phyloP scores from a whole-genome alignment of 331 rosid genomes.

The Malus hybrid region DNA sequence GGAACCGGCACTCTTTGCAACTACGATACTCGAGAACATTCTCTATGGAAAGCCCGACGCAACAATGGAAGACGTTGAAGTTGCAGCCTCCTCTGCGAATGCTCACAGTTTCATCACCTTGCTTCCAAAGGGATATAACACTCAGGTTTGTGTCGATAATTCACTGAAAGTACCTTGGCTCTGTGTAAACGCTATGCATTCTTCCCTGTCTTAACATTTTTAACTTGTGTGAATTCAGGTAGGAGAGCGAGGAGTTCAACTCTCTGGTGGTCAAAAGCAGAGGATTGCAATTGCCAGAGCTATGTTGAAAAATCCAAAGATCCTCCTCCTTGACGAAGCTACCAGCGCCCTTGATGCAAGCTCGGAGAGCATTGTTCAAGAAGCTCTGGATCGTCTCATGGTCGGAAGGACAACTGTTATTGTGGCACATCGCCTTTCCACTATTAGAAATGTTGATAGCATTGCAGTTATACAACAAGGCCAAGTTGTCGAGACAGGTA shows the following conservation, averaged over 20 bases:
- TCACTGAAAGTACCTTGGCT: neutral
- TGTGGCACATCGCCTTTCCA: slow-evolving; percentile 88
- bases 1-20: slow-evolving; percentile 98
- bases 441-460: slow-evolving; percentile 81
- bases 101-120: slow-evolving; percentile 88
- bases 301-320: slow-evolving; percentile 86
- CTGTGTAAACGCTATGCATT: neutral
- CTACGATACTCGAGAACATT: slow-evolving; percentile 89
- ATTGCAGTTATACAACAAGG: slow-evolving; percentile 97
- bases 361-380: slow-evolving; percentile 95
- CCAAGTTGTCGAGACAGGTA: slow-evolving; percentile 89
- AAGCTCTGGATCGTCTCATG: slow-evolving; percentile 94
- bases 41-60: slow-evolving; percentile 90
- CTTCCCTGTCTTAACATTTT: neutral
- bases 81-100: slow-evolving; percentile 80
- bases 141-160: slow-evolving; percentile 50
- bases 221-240: slow-evolving; percentile 38
- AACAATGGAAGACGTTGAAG: slow-evolving; percentile 79
- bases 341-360: slow-evolving; percentile 97
- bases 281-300: slow-evolving; percentile 97
- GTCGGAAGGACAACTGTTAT: slow-evolving; percentile 90
- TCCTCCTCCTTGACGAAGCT: slow-evolving; percentile 95
- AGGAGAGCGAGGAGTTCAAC: slow-evolving; percentile 93
- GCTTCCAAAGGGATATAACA: slow-evolving; percentile 86
- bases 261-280: slow-evolving; percentile 97